Evolutionary conservation across 1,139 yeast genomes (phyloP).

Genomic region (Schwanniomyces etchellsii): DNA sequence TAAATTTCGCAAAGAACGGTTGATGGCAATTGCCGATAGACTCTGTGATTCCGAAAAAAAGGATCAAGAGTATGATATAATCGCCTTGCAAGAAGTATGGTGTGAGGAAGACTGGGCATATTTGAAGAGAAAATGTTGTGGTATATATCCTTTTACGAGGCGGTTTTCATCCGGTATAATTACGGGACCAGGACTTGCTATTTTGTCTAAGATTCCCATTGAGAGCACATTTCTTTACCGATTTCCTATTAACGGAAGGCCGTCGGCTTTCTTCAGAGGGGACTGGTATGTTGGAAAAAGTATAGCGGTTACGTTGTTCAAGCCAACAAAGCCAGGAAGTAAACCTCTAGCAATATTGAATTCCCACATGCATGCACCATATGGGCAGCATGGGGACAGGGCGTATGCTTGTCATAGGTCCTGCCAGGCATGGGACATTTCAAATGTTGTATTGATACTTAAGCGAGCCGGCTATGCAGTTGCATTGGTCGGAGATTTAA

Average conservation of each 20-base stretch:
- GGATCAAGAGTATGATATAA: slow-evolving; percentile 62
- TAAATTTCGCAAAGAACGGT: slow-evolving; percentile 56
- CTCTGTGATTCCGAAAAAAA: slow-evolving; percentile 40
- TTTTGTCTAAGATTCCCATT: slow-evolving; percentile 80
- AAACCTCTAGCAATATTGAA: slow-evolving; percentile 73
- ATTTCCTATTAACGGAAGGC: slow-evolving; percentile 90
- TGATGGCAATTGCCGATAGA: slow-evolving; percentile 67
- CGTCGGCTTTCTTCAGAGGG: slow-evolving; percentile 89
- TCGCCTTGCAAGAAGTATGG: slow-evolving; percentile 95
- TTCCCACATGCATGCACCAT: slow-evolving; percentile 98
- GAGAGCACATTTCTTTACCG: slow-evolving; percentile 71
- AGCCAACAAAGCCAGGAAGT: slow-evolving; percentile 39
- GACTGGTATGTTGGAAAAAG: slow-evolving; percentile 98
- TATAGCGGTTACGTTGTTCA: slow-evolving; percentile 67
- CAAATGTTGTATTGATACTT: slow-evolving; percentile 58
- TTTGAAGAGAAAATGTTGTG: slow-evolving; percentile 40
- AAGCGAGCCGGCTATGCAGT: slow-evolving; percentile 76
- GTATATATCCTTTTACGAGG: slow-evolving; percentile 58
- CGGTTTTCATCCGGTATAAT: slow-evolving; percentile 77
- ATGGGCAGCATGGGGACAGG: slow-evolving; percentile 75
- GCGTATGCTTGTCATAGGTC: slow-evolving; percentile 87
- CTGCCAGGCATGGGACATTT: slow-evolving; percentile 95
- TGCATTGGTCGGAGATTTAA: slow-evolving; percentile 87
- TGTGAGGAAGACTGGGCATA: slow-evolving; percentile 75
- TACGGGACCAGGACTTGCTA: slow-evolving; percentile 89